Base-by-base conservation (phyloP, 345 rosid genomes). In the Corymbia maculata region DNA sequence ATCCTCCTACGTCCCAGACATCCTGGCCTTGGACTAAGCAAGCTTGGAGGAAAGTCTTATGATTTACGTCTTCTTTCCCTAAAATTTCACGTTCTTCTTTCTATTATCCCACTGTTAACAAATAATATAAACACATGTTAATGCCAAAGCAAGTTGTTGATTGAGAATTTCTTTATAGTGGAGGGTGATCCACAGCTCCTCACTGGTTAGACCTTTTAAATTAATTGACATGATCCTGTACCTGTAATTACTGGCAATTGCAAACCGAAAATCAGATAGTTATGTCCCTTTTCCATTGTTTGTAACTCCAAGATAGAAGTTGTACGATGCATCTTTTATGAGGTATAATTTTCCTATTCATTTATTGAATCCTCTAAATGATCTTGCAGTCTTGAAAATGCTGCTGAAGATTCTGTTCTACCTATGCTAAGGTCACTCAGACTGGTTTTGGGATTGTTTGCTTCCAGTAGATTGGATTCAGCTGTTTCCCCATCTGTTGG, bases 351-450 rank as follows among this genome's bases (percentile, higher is more conserved):
- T 70, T 66, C 51, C 51, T 88, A 59, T n/a, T n/a, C 55, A 85
- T 64, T 49, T 68, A 50, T 30, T 22, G 68, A 45, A 80, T 50
- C 88, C 85, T 87, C 51, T 30, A 52, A 86, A 70, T 89, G 82
- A 36, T 86, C 90, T 93, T 93, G 93, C 92, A 97, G 99, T 90
- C 99, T 97, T 89, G 98, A 97, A 92, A 96, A 96, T 97, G 96
- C 99, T 86, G 98, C 97, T 91, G 98, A 96, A 93, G 93, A 93
- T 92, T 94, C 97, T 90, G 94, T 93, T 90, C 91, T 97, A 90
- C 96, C 98, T 85, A 96, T 97, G 97, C 93, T 97, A 89, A 96
- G 97, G 93, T 95, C 98, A 57, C 92, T 95, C 88, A 94, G 98
- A 91, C 91, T 95, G 85, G 93, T 92, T 51, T 88, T 95, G 92